Evolutionary conservation across 352 stramenopile species (phyloP).

Genomic region (Phytophthora quininea): DNA sequence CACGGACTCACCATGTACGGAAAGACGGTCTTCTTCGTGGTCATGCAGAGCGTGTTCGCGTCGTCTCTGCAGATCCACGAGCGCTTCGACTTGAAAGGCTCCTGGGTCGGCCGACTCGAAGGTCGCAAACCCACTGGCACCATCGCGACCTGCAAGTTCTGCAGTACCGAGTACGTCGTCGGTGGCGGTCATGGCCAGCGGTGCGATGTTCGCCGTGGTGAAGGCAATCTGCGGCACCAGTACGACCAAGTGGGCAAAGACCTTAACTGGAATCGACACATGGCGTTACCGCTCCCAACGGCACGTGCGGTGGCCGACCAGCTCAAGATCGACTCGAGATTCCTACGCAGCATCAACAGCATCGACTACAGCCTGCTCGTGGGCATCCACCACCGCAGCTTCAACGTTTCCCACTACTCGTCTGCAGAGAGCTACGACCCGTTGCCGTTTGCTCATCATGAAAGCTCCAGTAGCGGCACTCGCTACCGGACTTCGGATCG

Average conservation of each 20-base stretch:
- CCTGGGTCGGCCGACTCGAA: slow-evolving; percentile 82
- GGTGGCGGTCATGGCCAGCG: slow-evolving; percentile 73
- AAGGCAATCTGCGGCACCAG: slow-evolving; percentile 74
- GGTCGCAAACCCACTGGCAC: slow-evolving; percentile 75
- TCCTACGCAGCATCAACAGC: slow-evolving; percentile 92
- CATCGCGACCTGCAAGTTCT: slow-evolving; percentile 77
- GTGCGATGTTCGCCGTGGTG: slow-evolving; percentile 64
- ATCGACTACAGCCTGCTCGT: slow-evolving; percentile 97
- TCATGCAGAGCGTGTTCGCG: slow-evolving; percentile 87
- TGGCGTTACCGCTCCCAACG: slow-evolving; percentile 63
- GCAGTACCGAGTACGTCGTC: slow-evolving; percentile 66
- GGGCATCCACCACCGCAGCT: slow-evolving; percentile 92
- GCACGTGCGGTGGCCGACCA: slow-evolving; percentile 71
- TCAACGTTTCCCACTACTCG: slow-evolving; percentile 78
- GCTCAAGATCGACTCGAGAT: slow-evolving; percentile 87
- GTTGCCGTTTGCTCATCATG: slow-evolving; percentile 27
- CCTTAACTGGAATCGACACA: slow-evolving; percentile 86
- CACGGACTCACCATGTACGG: slow-evolving; percentile 86
- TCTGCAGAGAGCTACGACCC: slow-evolving; percentile 58
- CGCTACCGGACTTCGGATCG: slow-evolving; percentile 25
- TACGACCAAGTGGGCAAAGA: slow-evolving; percentile 87
- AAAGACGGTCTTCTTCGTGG: slow-evolving; percentile 86
- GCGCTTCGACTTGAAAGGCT: slow-evolving; percentile 85
- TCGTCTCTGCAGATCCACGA: slow-evolving; percentile 82
- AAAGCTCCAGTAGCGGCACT: slow-evolving; percentile 24